Evolutionary conservation across 768 basidiomycete genomes (phyloP), one percentile per base, ranked within the genome.

Genomic region (Symmetrospora coprosmae): DNA sequence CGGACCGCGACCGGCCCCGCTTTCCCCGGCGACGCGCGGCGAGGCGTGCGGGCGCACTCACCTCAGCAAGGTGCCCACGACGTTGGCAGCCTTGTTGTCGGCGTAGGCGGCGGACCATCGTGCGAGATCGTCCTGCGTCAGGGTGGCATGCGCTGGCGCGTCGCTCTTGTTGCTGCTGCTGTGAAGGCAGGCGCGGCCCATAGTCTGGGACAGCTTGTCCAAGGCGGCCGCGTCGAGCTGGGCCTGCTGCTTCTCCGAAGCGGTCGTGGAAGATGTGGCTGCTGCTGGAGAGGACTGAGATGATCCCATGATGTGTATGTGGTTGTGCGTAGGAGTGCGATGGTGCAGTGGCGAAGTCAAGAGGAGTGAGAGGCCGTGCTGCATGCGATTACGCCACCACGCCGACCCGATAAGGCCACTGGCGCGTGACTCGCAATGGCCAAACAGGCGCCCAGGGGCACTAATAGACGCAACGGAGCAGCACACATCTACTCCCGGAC

Each of bases 51-150:
- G 16, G 31, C 14, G 2, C 6, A 31, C 43, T 31, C 55, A 58
- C 55, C 55, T 58, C 3, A 58, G 43, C 9, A 58, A 14, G 6
- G 55, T 58, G 27, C 55, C 55, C 21, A 58, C 30, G 41, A 38
- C 55, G 27, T 40, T 43, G 25, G 31, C 27, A 25, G 55, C 40
- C 2, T 39, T 39, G 9, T 45, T 28, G 19, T 13, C 6, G 17
- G 43, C 55, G 23, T 58, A 58, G 27, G 40, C 41, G 23, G 27
- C 43, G 19, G 25, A 23, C 55, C 55, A 58, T 8, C 25, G 5
- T 23, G 28, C 19, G 31, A 58, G 41, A 14, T 58, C 41, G 28
- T 58, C 55, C 55, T 25, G 31, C 9, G 55, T 58, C 27, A 58
- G 55, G 7, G 27, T 4, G 23, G 40, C 40, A 47, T n/a, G n/a